Base-by-base conservation (phyloP, 345 rosid genomes). In the Lenwebbia sp. region DNA sequence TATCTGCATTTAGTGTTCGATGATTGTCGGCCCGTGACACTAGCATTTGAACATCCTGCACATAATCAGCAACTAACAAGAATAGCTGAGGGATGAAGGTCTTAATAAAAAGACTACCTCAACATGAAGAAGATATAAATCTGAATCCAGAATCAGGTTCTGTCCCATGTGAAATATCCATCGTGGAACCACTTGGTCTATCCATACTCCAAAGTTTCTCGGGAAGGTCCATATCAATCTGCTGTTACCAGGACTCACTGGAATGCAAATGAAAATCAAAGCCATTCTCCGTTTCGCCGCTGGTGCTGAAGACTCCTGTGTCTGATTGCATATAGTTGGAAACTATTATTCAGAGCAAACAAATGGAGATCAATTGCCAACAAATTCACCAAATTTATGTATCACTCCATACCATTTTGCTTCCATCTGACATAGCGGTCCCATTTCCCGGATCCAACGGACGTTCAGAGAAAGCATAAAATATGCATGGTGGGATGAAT, bases 211-310 rank as follows among this genome's bases (percentile, higher is more conserved):
- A 54, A 94, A 94, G 40, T 96, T 92, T 88, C 98, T 92, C 0
- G 98, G 98, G 87, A 94, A 94, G 52, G 90, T 87, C 98, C 99
- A 96, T 86, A 96, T 94, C 88, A 95, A 87, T 91, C 98, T 94
- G 85, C 99, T 96, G 78, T 91, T 87, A 87, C 99, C 99, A 0
- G 99, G 98, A 83, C 97, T 95, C 53, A 96, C 98, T 2, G 98
- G 99, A 85, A 95, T 83, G 85, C 98, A 95, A n/a, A 96, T 89
- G 87, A 96, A 96, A 88, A 96, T 92, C 90, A 95, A 88, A 86
- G 94, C 91, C 85, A 84, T 6, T 86, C 88, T 94, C 54, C 85
- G 88, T 70, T 89, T 87, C 21, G 88, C 14, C 9, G 37, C 47
- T 1, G 54, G 5, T 26, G 75, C 47, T 6, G 87, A 28, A 19